Base-by-base conservation (phyloP, 306 rosid genomes). In the Quercus engelmannii region DNA sequence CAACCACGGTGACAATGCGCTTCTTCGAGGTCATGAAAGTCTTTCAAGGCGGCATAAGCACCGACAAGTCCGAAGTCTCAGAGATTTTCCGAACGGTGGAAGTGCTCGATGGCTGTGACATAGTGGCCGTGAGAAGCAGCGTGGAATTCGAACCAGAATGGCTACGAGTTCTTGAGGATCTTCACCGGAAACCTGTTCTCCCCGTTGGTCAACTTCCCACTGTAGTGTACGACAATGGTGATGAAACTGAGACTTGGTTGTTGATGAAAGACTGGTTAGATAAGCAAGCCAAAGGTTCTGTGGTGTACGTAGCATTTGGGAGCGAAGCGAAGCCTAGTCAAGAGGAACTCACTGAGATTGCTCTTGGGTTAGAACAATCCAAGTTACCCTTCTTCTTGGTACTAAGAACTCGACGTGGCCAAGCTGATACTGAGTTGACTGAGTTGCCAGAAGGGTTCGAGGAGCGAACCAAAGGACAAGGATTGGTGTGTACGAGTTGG, bases 401-500 rank as follows among this genome's bases (percentile, higher is more conserved):
- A 4, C 72, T 90, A 0, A 85, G 76, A 46, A 62, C 63, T 12
- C 80, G 9, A 1, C 43, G 2, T 35, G 43, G 43, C 43, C 43
- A 35, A 35, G 9, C 43, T 35, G 43, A 35, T 35, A 35, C 76
- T 3, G 56, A 28, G 2, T 59, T 67, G 55, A 4, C 84, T 2
- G 35, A 12, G 51, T 33, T 90, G 2, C 94, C 91, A 1, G 78
- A 84, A 12, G 90, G 94, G 49, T 88, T 35, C 43, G 43, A 35
- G 43, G 43, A 35, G 43, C 2, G 43, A 6, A 35, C 43, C 43
- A 35, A 35, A 63, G 86, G 20, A 10, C 82, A 55, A 0, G 91
- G 90, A 0, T 20, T 87, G 9, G 85, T 87, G 58, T 89, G 89
- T 11, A 79, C 57, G 3, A 46, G 6, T 3, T 89, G 91, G 88